Evolutionary conservation across 2,329 filamentous ascomycete genomes (phyloP), one percentile per base, ranked within the genome.

Genomic region (Alternaria dauci): DNA sequence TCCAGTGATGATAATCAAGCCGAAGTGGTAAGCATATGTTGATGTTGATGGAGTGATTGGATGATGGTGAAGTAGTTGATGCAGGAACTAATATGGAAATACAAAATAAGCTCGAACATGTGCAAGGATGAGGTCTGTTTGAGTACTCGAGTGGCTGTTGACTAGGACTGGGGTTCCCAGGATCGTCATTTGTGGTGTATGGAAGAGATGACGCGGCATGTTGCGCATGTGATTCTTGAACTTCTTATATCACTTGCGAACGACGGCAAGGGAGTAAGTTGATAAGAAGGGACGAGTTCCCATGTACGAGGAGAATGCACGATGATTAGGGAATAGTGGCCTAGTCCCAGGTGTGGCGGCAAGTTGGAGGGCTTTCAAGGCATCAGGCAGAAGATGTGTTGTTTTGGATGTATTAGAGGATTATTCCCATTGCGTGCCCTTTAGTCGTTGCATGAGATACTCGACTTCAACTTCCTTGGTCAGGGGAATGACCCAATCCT

Each of bases 381-480:
- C 28, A 50, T 38, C 8, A 32, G 20, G 47, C 18, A 18, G 47
- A 38, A 51, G n/a, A 5, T 52, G 9, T 16, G n/a, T 30, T 1
- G 34, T 28, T 12, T 52, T 28, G 3, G 28, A 36, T 30, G n/a
- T 8, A 28, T 26, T 9, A 23, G 6, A 34, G 44, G 20, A 47
- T 38, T 61, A 82, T 64, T 82, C 81, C 82, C 82, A 84, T 65
- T 83, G 61, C 0, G 82, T 84, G 4, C 81, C 82, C 70, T 88
- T 87, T 55, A 99, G 82, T 65, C 95, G 87, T 80, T 98, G 93
- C 92, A 99, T 96, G 70, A 99, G 83, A 78, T 99, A 99, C 72
- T 99, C 95, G 9, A 99, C 93, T 83, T 99, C 95, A 41, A 99
- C 94, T 66, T 93, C 91, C 80, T 99, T 99, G n/a, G 95, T 99